These are phyloP conservation scores for Scutellaria galericulata DNA, from an alignment of 257 asterid genomes.

Conservation along the genomic window DNA sequence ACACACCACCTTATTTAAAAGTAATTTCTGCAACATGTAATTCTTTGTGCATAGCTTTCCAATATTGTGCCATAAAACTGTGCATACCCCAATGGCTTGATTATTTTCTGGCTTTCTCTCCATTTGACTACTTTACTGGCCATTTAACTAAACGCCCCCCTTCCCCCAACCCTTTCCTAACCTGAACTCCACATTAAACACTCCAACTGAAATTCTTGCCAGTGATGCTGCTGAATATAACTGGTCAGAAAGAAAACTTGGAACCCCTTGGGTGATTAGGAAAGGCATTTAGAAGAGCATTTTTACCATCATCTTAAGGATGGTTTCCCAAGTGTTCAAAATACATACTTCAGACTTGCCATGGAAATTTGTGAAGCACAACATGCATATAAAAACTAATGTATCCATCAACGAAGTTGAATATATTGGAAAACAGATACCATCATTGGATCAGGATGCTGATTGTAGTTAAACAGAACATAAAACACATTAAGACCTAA, in stretches of 20 bases:
- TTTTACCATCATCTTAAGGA: slow-evolving; percentile 9
- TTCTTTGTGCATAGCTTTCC: slow-evolving; percentile 9
- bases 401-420: neutral
- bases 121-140: slow-evolving; percentile 19
- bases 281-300: neutral
- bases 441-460: neutral
- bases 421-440: neutral
- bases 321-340: neutral
- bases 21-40: neutral
- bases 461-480: neutral
- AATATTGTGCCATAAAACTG: neutral
- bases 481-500: slow-evolving; percentile 15
- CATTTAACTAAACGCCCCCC: neutral
- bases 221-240: neutral
- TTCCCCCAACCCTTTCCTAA: neutral
- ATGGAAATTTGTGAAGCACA: neutral
- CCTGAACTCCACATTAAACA: neutral
- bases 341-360: slow-evolving; percentile 4
- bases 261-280: neutral
- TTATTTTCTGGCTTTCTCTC: slow-evolving; percentile 15
- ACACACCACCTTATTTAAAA: neutral
- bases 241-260: slow-evolving; percentile 10
- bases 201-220: neutral
- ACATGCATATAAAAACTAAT: neutral
- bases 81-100: neutral